phyloP scores from a whole-genome alignment of 352 stramenopile genomes.

The Phytophthora rubi region DNA sequence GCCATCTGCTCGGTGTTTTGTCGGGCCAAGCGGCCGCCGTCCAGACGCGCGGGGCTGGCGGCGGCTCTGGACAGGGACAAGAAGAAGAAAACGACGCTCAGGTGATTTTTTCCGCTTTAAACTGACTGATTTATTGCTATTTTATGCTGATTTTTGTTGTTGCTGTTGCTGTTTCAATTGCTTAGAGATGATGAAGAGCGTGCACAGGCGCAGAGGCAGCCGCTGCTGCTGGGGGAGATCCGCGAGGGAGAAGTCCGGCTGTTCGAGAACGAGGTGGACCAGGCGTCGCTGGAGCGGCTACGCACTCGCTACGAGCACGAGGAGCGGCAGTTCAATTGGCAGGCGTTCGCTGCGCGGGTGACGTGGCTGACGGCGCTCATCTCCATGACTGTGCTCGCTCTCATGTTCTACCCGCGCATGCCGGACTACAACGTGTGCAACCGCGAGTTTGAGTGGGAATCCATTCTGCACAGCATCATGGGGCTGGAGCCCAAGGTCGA shows the following conservation, averaged over 20 bases:
- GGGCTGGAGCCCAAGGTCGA: conserved; percentile 82
- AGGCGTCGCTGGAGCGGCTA: conserved; percentile 59
- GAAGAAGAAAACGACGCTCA: conserved; percentile 29
- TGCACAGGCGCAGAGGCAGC: conserved; percentile 50
- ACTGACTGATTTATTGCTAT: not conserved
- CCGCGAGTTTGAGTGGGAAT: conserved; percentile 89
- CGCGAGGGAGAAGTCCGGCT: conserved; percentile 57
- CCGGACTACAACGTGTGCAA: conserved; percentile 92
- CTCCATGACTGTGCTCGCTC: conserved; percentile 66
- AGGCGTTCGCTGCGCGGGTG: conserved; percentile 58
- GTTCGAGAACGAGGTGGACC: conserved; percentile 61
- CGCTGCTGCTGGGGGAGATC: conserved; percentile 56
- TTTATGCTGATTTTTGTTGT: not conserved
- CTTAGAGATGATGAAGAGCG: conserved; percentile 44
- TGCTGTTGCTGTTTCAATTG: conserved; percentile 6
- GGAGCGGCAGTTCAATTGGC: conserved; percentile 53
- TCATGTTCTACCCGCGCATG: conserved; percentile 90
- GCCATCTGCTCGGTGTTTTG: conserved; percentile 83
- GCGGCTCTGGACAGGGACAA: conserved; percentile 31
- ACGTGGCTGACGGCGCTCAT: conserved; percentile 62
- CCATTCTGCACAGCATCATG: conserved; percentile 79
- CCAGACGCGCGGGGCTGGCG: conserved; percentile 26
- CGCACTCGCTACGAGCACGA: conserved; percentile 51
- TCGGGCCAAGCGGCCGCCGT: conserved; percentile 31
- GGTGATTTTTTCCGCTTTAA: conserved; percentile 14